These are phyloP conservation scores for Areca catechu DNA, from an alignment of 176 grass and related monocot genomes.

Conservation along the genomic window DNA sequence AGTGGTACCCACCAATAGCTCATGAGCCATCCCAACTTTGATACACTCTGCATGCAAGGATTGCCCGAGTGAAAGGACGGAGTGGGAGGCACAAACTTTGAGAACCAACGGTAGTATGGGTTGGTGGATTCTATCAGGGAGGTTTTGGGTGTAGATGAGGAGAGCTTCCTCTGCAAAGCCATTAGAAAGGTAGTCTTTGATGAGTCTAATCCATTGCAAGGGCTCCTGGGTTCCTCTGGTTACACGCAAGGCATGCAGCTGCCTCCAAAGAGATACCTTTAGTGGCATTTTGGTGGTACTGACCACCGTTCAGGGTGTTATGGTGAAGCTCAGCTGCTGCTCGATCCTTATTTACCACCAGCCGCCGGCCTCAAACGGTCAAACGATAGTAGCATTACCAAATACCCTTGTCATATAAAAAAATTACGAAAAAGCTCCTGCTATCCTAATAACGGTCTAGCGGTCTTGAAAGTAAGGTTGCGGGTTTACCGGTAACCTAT, in stretches of 20 bases:
- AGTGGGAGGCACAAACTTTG: slow-evolving; percentile 25
- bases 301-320: background rate
- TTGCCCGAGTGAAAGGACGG: slow-evolving; percentile 12
- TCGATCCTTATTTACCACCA: too few species aligned
- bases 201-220: slow-evolving; percentile 23
- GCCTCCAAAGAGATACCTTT: background rate
- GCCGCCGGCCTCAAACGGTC: too few species aligned
- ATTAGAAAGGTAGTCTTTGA: slow-evolving; percentile 25
- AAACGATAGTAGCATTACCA: too few species aligned
- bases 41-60: slow-evolving; percentile 35
- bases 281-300: background rate
- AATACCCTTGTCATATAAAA: too few species aligned
- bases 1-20: slow-evolving; percentile 36
- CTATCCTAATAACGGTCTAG: too few species aligned
- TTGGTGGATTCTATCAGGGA: slow-evolving; percentile 31
- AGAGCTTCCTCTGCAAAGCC: slow-evolving; percentile 29
- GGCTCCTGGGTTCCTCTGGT: background rate
- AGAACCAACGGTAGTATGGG: slow-evolving; percentile 29
- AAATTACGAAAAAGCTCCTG: too few species aligned
- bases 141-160: slow-evolving; percentile 22
- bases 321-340: background rate
- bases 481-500: too few species aligned
- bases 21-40: slow-evolving; percentile 21
- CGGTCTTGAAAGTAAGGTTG: too few species aligned
- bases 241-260: slow-evolving; percentile 30